Evolutionary conservation across 768 basidiomycete species (phyloP).

Genomic region (Suillus hirtellus): DNA sequence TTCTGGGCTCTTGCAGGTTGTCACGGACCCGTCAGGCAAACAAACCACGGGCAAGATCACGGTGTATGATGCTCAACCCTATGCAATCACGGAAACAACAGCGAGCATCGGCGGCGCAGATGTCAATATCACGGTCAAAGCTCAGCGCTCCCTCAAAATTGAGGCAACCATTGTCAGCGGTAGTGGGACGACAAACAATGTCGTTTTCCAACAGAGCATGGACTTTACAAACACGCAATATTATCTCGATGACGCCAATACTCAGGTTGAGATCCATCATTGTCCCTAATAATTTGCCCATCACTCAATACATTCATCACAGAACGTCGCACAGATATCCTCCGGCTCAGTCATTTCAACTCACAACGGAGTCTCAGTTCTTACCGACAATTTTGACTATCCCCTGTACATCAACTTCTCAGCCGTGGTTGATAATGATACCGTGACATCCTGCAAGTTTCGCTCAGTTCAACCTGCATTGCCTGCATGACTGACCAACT

Average conservation of each 20-base stretch:
- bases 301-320: not conserved
- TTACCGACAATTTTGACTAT: constrained; percentile 55
- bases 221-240: constrained; percentile 63
- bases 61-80: constrained; percentile 55
- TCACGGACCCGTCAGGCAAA: constrained; percentile 60
- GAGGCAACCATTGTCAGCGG: constrained; percentile 63
- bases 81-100: constrained; percentile 50
- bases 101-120: constrained; percentile 46
- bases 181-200: constrained; percentile 55
- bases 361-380: constrained; percentile 44
- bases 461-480: not conserved
- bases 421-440: constrained; percentile 32
- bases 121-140: constrained; percentile 63
- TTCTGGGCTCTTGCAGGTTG: constrained; percentile 66
- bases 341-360: constrained; percentile 47
- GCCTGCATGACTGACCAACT: constrained; percentile 8
- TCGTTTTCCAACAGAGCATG: constrained; percentile 63
- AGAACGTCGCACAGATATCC: constrained; percentile 54
- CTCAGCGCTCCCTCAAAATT: constrained; percentile 56
- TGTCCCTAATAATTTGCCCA: not conserved
- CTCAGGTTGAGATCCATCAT: constrained; percentile 30
- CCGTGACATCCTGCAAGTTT: constrained; percentile 22
- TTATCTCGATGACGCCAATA: constrained; percentile 48
- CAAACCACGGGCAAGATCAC: constrained; percentile 73
- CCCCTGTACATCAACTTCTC: constrained; percentile 49